phyloP scores from a whole-genome alignment of 1,284 basidiomycete genomes.

The Cystobasidiaceae sp. region DNA sequence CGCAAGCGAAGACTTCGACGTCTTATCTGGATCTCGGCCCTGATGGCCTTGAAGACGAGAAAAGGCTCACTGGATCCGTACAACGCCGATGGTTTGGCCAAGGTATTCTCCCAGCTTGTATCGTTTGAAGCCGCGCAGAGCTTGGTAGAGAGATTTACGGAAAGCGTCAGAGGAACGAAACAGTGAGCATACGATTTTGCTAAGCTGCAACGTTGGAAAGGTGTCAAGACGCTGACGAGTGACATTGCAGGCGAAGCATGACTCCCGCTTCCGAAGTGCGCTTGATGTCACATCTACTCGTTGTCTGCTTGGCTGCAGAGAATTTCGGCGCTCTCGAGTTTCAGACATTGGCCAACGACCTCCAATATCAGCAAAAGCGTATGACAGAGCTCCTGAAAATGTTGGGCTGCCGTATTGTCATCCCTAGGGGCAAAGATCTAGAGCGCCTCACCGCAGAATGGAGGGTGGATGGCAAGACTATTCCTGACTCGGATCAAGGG shows the following conservation, averaged over 20 bases:
- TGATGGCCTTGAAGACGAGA: background rate
- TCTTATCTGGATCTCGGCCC: constrained; percentile 13
- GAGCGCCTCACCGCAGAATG: constrained; percentile 50
- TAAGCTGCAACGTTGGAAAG: background rate
- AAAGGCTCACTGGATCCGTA: constrained; percentile 9
- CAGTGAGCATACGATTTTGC: background rate
- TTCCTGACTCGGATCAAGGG: constrained; percentile 30
- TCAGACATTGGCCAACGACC: constrained; percentile 62
- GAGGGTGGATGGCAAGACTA: constrained; percentile 25
- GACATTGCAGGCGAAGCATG: constrained; percentile 54
- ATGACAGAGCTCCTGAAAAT: constrained; percentile 48
- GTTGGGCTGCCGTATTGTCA: constrained; percentile 62
- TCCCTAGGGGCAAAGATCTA: constrained; percentile 60
- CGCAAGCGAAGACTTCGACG: background rate
- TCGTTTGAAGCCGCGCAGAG: background rate
- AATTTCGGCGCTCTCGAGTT: constrained; percentile 52
- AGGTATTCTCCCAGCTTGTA: constrained; percentile 31
- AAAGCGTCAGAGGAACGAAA: constrained; percentile 9
- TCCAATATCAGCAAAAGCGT: constrained; percentile 50
- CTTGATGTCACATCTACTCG: constrained; percentile 70
- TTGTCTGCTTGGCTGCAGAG: constrained; percentile 70
- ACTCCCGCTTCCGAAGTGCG: constrained; percentile 66
- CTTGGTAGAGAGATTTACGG: constrained; percentile 29
- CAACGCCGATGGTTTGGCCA: background rate
- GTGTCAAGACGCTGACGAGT: background rate